Evolutionary conservation across 108 stramenopile genomes (phyloP), one percentile per base, ranked within the genome.

Genomic region (Seminavis robusta): DNA sequence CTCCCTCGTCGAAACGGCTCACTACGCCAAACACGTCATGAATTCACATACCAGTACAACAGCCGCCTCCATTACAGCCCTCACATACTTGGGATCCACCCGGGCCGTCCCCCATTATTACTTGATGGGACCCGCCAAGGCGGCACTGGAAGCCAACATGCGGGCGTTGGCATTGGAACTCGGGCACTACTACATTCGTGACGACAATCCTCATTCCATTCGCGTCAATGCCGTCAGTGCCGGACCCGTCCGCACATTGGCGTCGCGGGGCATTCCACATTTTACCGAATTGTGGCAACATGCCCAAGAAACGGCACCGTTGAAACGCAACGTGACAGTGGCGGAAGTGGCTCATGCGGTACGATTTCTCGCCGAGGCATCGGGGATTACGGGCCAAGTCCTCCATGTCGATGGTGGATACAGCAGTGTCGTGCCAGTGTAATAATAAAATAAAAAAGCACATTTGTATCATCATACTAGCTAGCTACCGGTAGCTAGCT

Each of bases 91-190:
- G 28, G 84, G 84, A 7, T 71, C 80, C 0, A 59, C 48, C 37
- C 77, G 80, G 27, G 84, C 79, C 28, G 67, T 81, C 26, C 77
- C 71, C 17, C 62, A 66, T 11, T 86, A 86, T 37, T 39, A 79
- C 40, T 54, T 69, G 44, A 86, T 86, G 84, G 84, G 84, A n/a
- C 80, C 84, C 1, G 80, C 76, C 61, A 81, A 86, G 63, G 84
- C 77, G 9, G 57, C 69, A 33, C 61, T 81, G 42, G 84, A 81
- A 48, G 58, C 65, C 9, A 47, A 63, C 20, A 67, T 77, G 19
- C 48, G 80, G 19, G 77, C 67, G 4, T 40, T 86, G 38, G 84
- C 84, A 9, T 15, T 66, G 49, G 84, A 86, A 37, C 52, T 79
- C 9, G 64, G 67, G 16, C 50, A 24, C 17, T 30, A 25, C n/a